Evolutionary conservation across 2,329 filamentous ascomycete species (phyloP).

Genomic region (Ophiostoma pallidulum): DNA sequence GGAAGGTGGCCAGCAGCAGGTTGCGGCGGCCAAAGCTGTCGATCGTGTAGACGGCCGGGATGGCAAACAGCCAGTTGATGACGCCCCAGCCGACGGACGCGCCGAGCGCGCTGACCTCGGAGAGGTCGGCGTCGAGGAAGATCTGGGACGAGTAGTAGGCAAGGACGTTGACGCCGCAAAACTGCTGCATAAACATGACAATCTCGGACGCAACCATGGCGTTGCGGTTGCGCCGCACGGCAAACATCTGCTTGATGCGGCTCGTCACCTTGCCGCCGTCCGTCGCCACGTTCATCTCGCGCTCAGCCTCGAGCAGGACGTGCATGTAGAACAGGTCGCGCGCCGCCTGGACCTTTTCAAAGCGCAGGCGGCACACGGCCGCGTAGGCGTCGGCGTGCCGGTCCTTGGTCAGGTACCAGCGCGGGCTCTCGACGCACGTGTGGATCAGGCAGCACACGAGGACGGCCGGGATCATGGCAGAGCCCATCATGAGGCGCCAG

Average conservation of each 20-base stretch:
- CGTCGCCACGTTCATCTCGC: constrained; percentile 37
- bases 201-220: constrained; percentile 51
- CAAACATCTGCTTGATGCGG: constrained; percentile 50
- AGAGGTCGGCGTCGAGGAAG: constrained; percentile 46
- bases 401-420: constrained; percentile 42
- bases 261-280: constrained; percentile 39
- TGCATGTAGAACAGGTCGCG: constrained; percentile 49
- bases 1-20: constrained; percentile 54
- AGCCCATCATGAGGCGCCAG: constrained; percentile 61
- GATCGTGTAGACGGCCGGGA: constrained; percentile 56
- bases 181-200: constrained; percentile 60
- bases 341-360: constrained; percentile 43
- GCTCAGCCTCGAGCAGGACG: constrained; percentile 48
- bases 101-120: constrained; percentile 40
- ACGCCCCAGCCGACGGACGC: constrained; percentile 56
- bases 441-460: constrained; percentile 43
- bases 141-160: constrained; percentile 54
- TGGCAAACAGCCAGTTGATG: constrained; percentile 56
- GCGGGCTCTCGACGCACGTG: constrained; percentile 14
- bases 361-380: constrained; percentile 37
- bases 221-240: constrained; percentile 51
- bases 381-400: constrained; percentile 38
- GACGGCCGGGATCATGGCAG: constrained; percentile 53
- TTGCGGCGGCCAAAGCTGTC: constrained; percentile 59
- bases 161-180: constrained; percentile 21